These are phyloP conservation scores for Daucus carota DNA, from an alignment of 129 eudicot species.

Conservation along the genomic window DH1_v3.0 NC_030386.2:32770001-32770500, in stretches of 20 bases:
- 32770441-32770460: slow-evolving; percentile 6
- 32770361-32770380: slow-evolving; percentile 40
- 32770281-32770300: slow-evolving; percentile 42
- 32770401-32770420: slow-evolving; percentile 34
- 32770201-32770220: slow-evolving; percentile 12
- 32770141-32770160: slow-evolving; percentile 13
- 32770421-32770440: slow-evolving; percentile 55
- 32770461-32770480: neutral
- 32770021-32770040: slow-evolving; percentile 16
- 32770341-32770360: slow-evolving; percentile 38
- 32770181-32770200: slow-evolving; percentile 22
- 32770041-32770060: slow-evolving; percentile 25
- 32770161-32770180: slow-evolving; percentile 19
- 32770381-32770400: slow-evolving; percentile 37
- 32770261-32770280: slow-evolving; percentile 36
- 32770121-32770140: slow-evolving; percentile 12
- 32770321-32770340: slow-evolving; percentile 40
- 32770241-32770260: slow-evolving; percentile 30
- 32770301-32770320: slow-evolving; percentile 37
- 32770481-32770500: neutral
- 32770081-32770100: slow-evolving; percentile 21
- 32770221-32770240: slow-evolving; percentile 52
- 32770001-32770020: neutral
- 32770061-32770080: slow-evolving; percentile 13
- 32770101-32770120: slow-evolving; percentile 13